Evolutionary conservation across 2,329 filamentous ascomycete species (phyloP).

Genomic region (Colletotrichum horii): DNA sequence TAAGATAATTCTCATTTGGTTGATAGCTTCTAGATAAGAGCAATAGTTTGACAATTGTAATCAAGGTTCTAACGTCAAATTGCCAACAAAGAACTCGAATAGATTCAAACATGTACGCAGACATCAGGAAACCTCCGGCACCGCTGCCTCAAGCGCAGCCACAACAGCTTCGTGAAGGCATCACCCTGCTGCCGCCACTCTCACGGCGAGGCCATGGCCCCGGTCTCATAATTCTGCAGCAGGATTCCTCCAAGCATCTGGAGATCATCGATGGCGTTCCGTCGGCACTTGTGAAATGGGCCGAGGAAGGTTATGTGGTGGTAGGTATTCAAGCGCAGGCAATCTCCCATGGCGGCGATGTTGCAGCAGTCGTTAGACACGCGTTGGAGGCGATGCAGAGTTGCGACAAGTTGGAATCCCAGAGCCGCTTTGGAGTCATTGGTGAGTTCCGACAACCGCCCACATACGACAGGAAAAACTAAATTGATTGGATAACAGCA

Average conservation of each 20-base stretch:
- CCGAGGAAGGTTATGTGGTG: background rate
- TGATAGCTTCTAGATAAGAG: background rate
- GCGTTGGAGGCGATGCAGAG: background rate
- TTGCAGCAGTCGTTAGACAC: background rate
- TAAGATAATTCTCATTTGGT: background rate
- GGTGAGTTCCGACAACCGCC: background rate
- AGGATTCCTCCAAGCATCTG: background rate
- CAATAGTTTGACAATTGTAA: background rate
- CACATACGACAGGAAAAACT: background rate
- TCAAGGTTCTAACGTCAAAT: background rate
- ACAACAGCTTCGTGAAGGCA: background rate
- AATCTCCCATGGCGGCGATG: background rate
- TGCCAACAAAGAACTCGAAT: background rate
- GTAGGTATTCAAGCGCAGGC: background rate
- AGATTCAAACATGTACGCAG: background rate
- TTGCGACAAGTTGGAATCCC: background rate
- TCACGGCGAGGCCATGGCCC: background rate
- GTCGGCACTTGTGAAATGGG: background rate
- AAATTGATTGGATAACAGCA: background rate
- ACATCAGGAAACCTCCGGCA: background rate
- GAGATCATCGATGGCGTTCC: background rate
- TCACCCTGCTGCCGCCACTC: background rate
- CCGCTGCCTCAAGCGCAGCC: background rate
- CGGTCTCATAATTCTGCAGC: background rate
- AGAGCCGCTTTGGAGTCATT: background rate